Base-by-base conservation (phyloP, 106 monocot genomes). In the Apostasia shenzhenica region DNA sequence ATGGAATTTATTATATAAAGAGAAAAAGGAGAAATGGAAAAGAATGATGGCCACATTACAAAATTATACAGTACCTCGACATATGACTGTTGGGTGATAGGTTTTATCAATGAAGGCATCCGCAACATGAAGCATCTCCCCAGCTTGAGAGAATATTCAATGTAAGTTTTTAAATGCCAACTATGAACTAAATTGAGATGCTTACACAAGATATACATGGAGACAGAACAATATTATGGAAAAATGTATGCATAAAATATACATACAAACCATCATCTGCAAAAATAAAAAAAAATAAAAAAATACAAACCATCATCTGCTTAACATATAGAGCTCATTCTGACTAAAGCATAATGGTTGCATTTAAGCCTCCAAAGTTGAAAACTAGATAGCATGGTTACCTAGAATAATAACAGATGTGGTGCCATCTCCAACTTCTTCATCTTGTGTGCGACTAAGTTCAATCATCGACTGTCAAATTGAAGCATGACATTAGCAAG, bases 61-160 rank as follows among this genome's bases (percentile, higher is more conserved):
- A 6, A 8, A 41, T 70, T 37, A 78, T 9, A 66, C 47, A 73
- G 68, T 85, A 99, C 97, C 92, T 83, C 92, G 80, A 59, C 97
- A 92, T 67, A 99, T 90, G 48, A 99, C 89, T 68, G 97, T 89
- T 47, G 97, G 92, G 69, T 99, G 97, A 71, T 79, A 99, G 53
- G 76, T 86, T 68, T 87, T 92, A 65, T 99, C 84, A 79, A 92
- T 99, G 61, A 99, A 99, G 13, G 89, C 81, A 71, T 89, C 83
- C 3, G 85, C 97, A 75, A 99, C 97, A 81, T 99, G 97, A 57
- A 99, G 89, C 84, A 99, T 81, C 81, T 99, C 92, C 51, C 97
- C 97, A 89, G 89, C 97, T 99, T 67, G 60, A 74, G 70, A 37
- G 73, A 79, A 70, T 8, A 5, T 50, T 38, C 12, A 57, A 58